Evolutionary conservation across 1,139 yeast genomes (phyloP).

Genomic region (Suhomyces atakaporum): DNA sequence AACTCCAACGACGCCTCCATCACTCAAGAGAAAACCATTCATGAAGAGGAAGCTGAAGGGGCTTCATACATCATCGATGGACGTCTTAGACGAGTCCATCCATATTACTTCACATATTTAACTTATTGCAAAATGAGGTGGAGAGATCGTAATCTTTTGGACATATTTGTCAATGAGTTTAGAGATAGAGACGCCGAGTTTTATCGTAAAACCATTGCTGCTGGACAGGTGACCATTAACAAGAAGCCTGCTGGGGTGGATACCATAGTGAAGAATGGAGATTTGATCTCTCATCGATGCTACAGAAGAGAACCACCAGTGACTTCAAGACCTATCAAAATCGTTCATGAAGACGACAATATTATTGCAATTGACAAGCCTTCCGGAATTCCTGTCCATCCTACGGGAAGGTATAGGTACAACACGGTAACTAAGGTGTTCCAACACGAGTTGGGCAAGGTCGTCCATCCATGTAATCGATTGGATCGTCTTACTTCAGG

Average conservation of each 20-base stretch:
- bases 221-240: constrained; percentile 76
- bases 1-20: constrained; percentile 29
- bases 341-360: constrained; percentile 78
- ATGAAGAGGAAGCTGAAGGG: constrained; percentile 56
- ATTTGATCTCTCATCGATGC: constrained; percentile 74
- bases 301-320: constrained; percentile 95
- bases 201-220: constrained; percentile 65
- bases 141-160: constrained; percentile 78
- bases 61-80: constrained; percentile 58
- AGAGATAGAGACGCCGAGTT: constrained; percentile 74
- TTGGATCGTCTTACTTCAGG: constrained; percentile 93
- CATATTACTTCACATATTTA: constrained; percentile 84
- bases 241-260: constrained; percentile 64
- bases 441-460: constrained; percentile 61
- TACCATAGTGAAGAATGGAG: constrained; percentile 77
- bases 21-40: constrained; percentile 45
- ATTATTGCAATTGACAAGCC: constrained; percentile 91
- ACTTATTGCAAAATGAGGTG: constrained; percentile 92
- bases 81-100: constrained; percentile 69
- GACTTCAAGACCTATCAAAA: constrained; percentile 64
- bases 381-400: constrained; percentile 94
- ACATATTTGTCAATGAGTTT: constrained; percentile 81
- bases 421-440: constrained; percentile 85
- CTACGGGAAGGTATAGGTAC: constrained; percentile 88
- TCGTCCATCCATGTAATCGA: constrained; percentile 88